A percentile compares a stretch with the other conserved stretches of the same genome.
phyloP scores from a whole-genome alignment of 2,329 filamentous ascomycete genomes.

The Amauroascus niger region DNA sequence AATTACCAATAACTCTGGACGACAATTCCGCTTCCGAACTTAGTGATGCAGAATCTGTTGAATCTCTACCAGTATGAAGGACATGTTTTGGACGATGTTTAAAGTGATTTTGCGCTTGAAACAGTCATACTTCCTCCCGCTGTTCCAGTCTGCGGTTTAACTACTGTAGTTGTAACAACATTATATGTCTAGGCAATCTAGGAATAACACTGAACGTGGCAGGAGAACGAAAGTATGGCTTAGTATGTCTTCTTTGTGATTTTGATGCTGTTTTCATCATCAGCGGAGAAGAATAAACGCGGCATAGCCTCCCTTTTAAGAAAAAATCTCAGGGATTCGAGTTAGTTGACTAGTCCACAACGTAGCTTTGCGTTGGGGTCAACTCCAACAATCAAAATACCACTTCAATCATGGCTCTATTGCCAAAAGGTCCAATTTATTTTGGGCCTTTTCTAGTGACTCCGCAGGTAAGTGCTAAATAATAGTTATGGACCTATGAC shows the following conservation, averaged over 20 bases:
- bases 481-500: not conserved
- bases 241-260: too few relatives aligned
- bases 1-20: slow-evolving; percentile 1
- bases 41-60: slow-evolving; percentile 10
- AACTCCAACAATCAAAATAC: not conserved
- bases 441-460: slow-evolving; percentile 73
- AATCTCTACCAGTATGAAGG: slow-evolving; percentile 1
- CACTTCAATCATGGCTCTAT: slow-evolving; percentile 17
- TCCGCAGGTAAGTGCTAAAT: slow-evolving; percentile 53
- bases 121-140: too few relatives aligned
- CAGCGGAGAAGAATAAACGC: too few relatives aligned
- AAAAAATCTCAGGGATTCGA: too few relatives aligned
- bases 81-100: not conserved
- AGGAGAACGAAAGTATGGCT: too few relatives aligned
- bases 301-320: too few relatives aligned
- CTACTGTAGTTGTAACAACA: too few relatives aligned
- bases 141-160: too few relatives aligned
- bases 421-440: slow-evolving; percentile 41
- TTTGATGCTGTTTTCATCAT: too few relatives aligned
- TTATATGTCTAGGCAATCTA: too few relatives aligned
- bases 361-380: not conserved
- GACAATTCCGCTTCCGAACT: slow-evolving; percentile 10
- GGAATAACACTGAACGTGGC: too few relatives aligned
- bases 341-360: not conserved
- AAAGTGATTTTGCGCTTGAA: too few relatives aligned